These are phyloP conservation scores for Penstemon barbatus DNA, from an alignment of 257 asterid species.

Conservation along the genomic window DNA sequence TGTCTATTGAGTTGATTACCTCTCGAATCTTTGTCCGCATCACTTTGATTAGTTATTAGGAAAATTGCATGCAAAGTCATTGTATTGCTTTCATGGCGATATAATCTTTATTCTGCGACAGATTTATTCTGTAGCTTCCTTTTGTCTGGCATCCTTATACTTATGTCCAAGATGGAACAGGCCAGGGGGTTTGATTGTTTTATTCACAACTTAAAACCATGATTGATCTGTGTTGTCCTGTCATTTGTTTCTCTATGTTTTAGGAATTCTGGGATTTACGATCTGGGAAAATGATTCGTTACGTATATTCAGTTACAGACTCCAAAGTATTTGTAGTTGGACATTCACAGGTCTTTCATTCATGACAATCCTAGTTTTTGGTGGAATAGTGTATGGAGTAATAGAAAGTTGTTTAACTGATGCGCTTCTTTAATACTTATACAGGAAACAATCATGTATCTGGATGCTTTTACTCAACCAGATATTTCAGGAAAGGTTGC, in stretches of 20 bases:
- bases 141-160: not conserved
- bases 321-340: slow-evolving; percentile 81
- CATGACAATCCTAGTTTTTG: slow-evolving; percentile 3
- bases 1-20: not conserved
- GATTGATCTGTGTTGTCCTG: slow-evolving; percentile 1
- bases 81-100: not conserved
- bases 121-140: slow-evolving; percentile 5
- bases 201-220: not conserved
- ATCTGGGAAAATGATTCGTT: slow-evolving; percentile 90
- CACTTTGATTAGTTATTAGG: slow-evolving; percentile 13
- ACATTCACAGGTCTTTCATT: slow-evolving; percentile 83
- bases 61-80: slow-evolving; percentile 9
- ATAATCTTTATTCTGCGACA: not conserved
- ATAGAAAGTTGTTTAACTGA: slow-evolving; percentile 18
- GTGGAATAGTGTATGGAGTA: not conserved
- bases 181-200: not conserved
- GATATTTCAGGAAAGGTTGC: slow-evolving; percentile 71
- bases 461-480: slow-evolving; percentile 92
- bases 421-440: slow-evolving; percentile 21
- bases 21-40: slow-evolving; percentile 3
- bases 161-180: slow-evolving; percentile 2
- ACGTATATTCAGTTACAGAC: slow-evolving; percentile 53
- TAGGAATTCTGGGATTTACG: slow-evolving; percentile 95
- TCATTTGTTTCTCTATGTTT: slow-evolving; percentile 27
- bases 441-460: slow-evolving; percentile 94